Evolutionary conservation across 306 rosid species (phyloP).

Genomic region (Cicer cuneatum): DNA sequence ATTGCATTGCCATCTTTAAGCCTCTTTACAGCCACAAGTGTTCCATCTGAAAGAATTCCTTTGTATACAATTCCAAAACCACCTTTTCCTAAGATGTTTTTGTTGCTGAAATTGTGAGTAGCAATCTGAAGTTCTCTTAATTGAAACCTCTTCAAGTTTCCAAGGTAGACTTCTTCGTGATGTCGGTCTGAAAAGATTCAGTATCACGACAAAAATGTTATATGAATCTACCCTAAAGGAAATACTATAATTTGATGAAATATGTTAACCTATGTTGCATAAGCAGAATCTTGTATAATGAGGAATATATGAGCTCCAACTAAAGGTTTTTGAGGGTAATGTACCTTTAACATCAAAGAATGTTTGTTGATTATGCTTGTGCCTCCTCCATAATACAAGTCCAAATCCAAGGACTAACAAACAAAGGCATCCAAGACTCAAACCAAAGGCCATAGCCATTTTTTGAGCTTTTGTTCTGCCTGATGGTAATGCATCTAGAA

Average conservation of each 20-base stretch:
- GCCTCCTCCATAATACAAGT: constrained; percentile 61
- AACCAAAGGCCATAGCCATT: constrained; percentile 75
- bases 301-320: constrained; percentile 20
- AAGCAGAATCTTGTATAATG: background rate
- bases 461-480: constrained; percentile 62
- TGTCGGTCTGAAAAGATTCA: constrained; percentile 59
- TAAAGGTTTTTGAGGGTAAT: background rate
- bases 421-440: constrained; percentile 78
- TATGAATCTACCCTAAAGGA: background rate
- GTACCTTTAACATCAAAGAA: constrained; percentile 59
- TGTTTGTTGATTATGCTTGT: constrained; percentile 46
- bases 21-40: constrained; percentile 87
- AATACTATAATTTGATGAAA: background rate
- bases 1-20: constrained; percentile 82
- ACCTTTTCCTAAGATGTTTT: constrained; percentile 85
- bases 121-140: constrained; percentile 90
- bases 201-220: background rate
- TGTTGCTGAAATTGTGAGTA: constrained; percentile 87
- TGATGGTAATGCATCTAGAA: constrained; percentile 58
- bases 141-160: constrained; percentile 86
- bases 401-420: constrained; percentile 71
- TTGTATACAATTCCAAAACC: constrained; percentile 96
- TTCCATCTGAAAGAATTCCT: constrained; percentile 81
- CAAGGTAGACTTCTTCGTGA: constrained; percentile 85
- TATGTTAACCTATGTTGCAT: background rate